Base-by-base conservation (phyloP, 2,329 filamentous ascomycete species). In the Aspergillus ustus region DNA sequence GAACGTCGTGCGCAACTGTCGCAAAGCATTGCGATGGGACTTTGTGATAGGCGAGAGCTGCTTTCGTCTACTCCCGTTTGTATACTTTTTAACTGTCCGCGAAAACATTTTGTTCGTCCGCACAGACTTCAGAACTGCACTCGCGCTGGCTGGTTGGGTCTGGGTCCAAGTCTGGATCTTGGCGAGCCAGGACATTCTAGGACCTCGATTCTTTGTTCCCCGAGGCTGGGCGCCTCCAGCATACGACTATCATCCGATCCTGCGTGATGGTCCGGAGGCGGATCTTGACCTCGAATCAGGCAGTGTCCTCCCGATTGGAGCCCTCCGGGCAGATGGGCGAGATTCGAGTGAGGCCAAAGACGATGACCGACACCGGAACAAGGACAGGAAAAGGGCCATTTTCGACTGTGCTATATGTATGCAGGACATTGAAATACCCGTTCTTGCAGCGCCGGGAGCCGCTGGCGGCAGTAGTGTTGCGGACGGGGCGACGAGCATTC, bases 401-500 rank as follows among this genome's bases (percentile, higher is more conserved):
- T 95, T 96, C 63, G 93, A 98, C 79, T 99, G 95, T 77, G 92
- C 93, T 19, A 97, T 99, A 67, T 99, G 95, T 75, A 91, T 94
- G 78, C 93, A 97, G 77, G 85, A 91, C 50, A 88, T 99, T 19
- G 92, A 97, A 74, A 92, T 98, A 2, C 92, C 93, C 0, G 89
- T 98, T 22, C 80, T 97, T 34, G 70, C 74, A 3, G 74, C 75
- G 15, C 74, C 68, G 20, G 82, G 83, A 49, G 84, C 86, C 34
- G 84, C 88, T 61, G 81, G 72, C 70, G 70, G 73, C 69, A 72
- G 71, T 62, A 73, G 78, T 29, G 75, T 80, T 49, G 66, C 80
- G 17, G 78, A 80, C 52, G 74, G 80, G 46, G 78, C 78, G 5
- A 76, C 87, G 0, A 89, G 89, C 31, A 86, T 97, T 59, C 83